These are phyloP conservation scores for Solanum medicagineum DNA, from an alignment of 257 asterid species.

Conservation along the genomic window DNA sequence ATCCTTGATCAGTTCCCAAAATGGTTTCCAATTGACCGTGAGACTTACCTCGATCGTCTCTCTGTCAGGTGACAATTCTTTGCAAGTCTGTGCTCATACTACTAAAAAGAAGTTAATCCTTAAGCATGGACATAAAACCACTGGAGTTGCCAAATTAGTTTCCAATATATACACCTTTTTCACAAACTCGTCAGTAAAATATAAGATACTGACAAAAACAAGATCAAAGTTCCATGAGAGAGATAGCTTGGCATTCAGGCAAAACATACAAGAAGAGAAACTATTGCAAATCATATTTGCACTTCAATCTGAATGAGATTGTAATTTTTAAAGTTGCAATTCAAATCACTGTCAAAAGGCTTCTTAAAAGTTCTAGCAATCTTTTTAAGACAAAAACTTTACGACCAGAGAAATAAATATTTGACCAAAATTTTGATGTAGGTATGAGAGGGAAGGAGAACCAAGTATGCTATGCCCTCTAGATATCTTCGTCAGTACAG, in stretches of 20 bases:
- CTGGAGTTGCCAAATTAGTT: not conserved
- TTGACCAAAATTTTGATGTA: conserved; percentile 16
- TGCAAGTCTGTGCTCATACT: not conserved
- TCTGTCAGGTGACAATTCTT: conserved; percentile 50
- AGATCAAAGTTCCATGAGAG: not conserved
- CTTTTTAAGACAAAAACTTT: not conserved
- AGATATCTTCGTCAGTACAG: conserved; percentile 87
- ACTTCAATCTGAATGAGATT: not conserved
- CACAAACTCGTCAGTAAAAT: not conserved
- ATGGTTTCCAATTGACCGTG: conserved; percentile 89
- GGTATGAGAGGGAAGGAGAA: conserved; percentile 93
- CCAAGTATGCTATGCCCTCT: conserved; percentile 80
- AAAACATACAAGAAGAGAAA: not conserved
- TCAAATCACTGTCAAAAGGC: not conserved
- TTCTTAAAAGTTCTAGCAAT: not conserved
- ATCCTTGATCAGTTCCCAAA: conserved; percentile 98
- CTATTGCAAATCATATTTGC: not conserved
- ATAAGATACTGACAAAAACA: not conserved
- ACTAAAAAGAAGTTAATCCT: not conserved
- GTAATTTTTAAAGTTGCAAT: not conserved
- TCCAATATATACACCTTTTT: not conserved
- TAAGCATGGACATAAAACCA: not conserved
- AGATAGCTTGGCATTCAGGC: not conserved
- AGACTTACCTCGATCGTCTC: conserved; percentile 93
- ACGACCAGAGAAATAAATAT: not conserved